Base-by-base conservation (phyloP, 2,329 filamentous ascomycete species). In the Penicillium sp. region DNA sequence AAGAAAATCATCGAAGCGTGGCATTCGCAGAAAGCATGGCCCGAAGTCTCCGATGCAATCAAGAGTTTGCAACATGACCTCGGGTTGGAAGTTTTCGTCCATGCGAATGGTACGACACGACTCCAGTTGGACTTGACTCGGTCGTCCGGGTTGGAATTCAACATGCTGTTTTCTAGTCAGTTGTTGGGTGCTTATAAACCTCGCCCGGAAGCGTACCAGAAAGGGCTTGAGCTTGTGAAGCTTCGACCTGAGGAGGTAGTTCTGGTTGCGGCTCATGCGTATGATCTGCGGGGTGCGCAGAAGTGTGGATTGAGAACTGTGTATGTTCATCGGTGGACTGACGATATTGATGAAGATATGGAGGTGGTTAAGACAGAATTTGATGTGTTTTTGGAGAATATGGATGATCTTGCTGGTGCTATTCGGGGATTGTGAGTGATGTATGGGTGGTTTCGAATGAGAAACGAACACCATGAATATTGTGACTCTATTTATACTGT, bases 221-320 rank as follows among this genome's bases (percentile, higher is more conserved):
- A 76, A 53, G 77, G 72, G 0, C 60, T 83, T 50, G 64, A 75
- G 11, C 64, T 84, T 3, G 68, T 83, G 3, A 71, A 75, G 37
- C 61, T 77, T 3, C 64, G 64, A 22, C 72, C 81, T 0, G 75
- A 80, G n/a, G 76, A 83, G 50, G 77, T 75, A 17, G 74, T 80
- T 10, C 73, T 81, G 76, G 79, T 83, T 3, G 81, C 82, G 3
- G 80, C 80, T 1, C 81, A 84, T 71, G 78, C 79, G 3, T 83
- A 81, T 62, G 82, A 84, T 64, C 50, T 80, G 22, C 69, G 78
- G 16, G 81, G 75, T 1, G 82, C 80, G 14, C 77, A 77, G 61
- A 61, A 62, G 1, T 69, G 75, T 5, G 82, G 82, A 0, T 76
- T 84, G 69, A 76, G 70, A 57, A 84, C 80, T 0, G 68, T 82